These are phyloP conservation scores for Centaurea solstitialis DNA, from an alignment of 129 eudicot genomes.

Conservation along the genomic window DNA sequence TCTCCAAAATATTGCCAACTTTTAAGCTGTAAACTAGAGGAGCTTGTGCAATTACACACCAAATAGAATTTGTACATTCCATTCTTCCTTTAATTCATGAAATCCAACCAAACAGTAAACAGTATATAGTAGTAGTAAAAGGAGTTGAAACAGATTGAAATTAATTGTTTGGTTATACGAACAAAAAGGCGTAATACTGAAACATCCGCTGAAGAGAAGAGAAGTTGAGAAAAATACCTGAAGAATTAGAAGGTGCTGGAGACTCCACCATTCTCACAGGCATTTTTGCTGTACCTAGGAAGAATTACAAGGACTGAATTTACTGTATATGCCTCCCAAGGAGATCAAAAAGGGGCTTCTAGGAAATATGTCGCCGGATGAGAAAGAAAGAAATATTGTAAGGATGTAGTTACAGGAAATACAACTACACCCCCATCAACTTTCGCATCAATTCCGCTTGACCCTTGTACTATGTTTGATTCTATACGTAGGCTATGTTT, in stretches of 20 bases:
- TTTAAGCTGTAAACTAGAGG: background rate
- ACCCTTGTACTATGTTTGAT: too few species aligned
- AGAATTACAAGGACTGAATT: too few species aligned
- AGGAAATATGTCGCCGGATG: background rate
- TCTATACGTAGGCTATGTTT: too few species aligned
- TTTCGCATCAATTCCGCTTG: too few species aligned
- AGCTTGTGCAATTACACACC: background rate
- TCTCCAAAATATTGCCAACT: background rate
- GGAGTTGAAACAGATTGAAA: conserved; percentile 12
- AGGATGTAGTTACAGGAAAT: background rate
- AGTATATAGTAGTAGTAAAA: background rate
- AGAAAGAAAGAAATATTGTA: too few species aligned
- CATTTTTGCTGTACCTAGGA: too few species aligned
- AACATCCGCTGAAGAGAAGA: background rate
- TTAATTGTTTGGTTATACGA: background rate
- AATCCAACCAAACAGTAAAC: conserved; percentile 7
- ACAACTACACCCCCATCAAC: conserved; percentile 9
- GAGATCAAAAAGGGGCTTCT: conserved; percentile 20
- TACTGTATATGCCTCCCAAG: background rate
- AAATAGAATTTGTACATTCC: background rate
- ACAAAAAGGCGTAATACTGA: background rate
- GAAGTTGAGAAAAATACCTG: conserved; percentile 41
- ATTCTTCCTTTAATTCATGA: background rate
- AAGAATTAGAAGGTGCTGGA: conserved; percentile 52
- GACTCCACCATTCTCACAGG: conserved; percentile 73